Evolutionary conservation across 1,284 basidiomycete genomes (phyloP), one percentile per base, ranked within the genome.

Genomic region (Naganishia sp.): DNA sequence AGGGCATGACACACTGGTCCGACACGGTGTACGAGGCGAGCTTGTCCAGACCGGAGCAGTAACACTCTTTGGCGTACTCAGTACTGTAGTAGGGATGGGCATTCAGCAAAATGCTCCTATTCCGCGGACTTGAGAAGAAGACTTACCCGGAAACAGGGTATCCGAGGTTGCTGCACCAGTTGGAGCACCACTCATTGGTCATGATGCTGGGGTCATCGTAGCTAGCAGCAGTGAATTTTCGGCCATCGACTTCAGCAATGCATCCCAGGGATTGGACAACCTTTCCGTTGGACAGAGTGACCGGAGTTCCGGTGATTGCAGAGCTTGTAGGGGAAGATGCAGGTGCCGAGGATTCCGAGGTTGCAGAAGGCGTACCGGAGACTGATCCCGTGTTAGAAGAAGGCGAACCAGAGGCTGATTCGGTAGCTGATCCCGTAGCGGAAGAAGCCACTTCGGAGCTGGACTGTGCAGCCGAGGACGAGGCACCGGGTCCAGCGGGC

Each of bases 21-120:
- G 57, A 60, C 13, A 23, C 11, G 45, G 31, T 50, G 25, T 35
- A 60, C 10, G 57, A 35, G 10, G 25, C 25, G 45, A 60, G 28
- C 47, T 28, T 32, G 23, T 49, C 46, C 23, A 57, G 35, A 28
- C 43, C 49, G 25, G 47, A 18, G 31, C 45, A 55, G 63, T 56
- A 67, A 47, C 65, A 67, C 50, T 67, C 65, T 15, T 53, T 50
- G 31, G 58, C 60, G 61, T 63, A 67, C 54, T 67, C 66, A 39
- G 62, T 67, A 18, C 49, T 50, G 23, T 23, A 10, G 23, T 15
- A 50, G 15, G 15, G 18, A 10, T 25, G 10, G 45, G 18, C 18
- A 46, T n/a, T 13, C 18, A 21, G 18, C 45, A 46, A 21, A 15
- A 46, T 21, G 23, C 7, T 5, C 45, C 28, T 28, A 28, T 28